phyloP scores from a whole-genome alignment of 352 stramenopile genomes.

The Globisporangium echinulatum region DNA sequence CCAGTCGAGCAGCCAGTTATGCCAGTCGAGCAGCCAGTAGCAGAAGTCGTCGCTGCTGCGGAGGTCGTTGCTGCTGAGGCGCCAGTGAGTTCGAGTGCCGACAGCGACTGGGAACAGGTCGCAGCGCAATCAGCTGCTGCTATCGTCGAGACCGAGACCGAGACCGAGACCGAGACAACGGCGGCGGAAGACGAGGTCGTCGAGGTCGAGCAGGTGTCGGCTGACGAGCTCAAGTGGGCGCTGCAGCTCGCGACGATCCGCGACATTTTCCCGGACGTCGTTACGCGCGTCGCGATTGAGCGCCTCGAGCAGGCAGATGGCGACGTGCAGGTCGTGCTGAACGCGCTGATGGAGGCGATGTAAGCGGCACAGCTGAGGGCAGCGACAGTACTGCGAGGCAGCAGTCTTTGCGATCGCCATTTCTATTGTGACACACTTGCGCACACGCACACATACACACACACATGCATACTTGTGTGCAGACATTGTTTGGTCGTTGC shows the following conservation, averaged over 20 bases:
- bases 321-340: conserved; percentile 77
- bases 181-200: conserved; percentile 31
- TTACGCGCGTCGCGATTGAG: conserved; percentile 40
- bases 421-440: too few species aligned
- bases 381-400: too few species aligned
- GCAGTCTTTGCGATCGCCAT: too few species aligned
- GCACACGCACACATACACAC: too few species aligned
- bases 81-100: conserved; percentile 14
- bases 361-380: conserved; percentile 17
- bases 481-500: too few species aligned
- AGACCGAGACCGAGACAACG: background rate
- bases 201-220: conserved; percentile 30
- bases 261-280: conserved; percentile 66
- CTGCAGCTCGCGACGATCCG: conserved; percentile 59
- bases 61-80: conserved; percentile 18
- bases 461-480: too few species aligned
- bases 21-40: conserved; percentile 17
- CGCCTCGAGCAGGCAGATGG: conserved; percentile 74
- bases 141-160: too few species aligned
- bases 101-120: conserved; percentile 73
- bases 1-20: conserved; percentile 17
- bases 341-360: conserved; percentile 77
- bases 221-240: conserved; percentile 78
- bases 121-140: conserved; percentile 17
- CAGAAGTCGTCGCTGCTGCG: conserved; percentile 17